Evolutionary conservation across 345 rosid species (phyloP).

Genomic region (Angophora floribunda): DNA sequence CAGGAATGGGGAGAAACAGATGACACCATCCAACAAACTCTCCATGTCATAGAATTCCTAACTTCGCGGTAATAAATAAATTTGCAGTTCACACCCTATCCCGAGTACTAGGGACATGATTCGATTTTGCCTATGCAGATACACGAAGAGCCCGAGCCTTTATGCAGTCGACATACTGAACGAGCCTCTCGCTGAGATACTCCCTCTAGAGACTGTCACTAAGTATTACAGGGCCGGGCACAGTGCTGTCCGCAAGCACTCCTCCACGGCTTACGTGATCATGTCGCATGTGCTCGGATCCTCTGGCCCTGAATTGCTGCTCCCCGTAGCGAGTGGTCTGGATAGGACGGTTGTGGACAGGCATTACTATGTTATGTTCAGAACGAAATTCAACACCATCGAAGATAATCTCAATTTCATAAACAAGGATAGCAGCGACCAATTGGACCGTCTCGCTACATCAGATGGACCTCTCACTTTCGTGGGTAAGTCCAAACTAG

Average conservation of each 20-base stretch:
- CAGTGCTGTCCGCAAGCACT: slow-evolving; percentile 27
- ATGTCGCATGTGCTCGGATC: slow-evolving; percentile 29
- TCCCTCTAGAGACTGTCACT: background rate
- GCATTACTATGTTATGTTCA: slow-evolving; percentile 39
- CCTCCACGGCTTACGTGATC: slow-evolving; percentile 31
- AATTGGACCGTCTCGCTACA: slow-evolving; percentile 22
- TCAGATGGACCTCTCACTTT: slow-evolving; percentile 50
- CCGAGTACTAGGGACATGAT: background rate
- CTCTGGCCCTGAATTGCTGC: slow-evolving; percentile 25
- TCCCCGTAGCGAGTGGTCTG: slow-evolving; percentile 27
- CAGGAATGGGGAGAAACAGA: slow-evolving; percentile 46
- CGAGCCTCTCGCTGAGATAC: slow-evolving; percentile 20
- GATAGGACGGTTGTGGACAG: slow-evolving; percentile 32
- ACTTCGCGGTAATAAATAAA: slow-evolving; percentile 21
- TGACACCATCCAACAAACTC: slow-evolving; percentile 28
- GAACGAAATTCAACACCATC: slow-evolving; percentile 4
- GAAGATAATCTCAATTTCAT: slow-evolving; percentile 41
- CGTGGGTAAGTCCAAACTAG: slow-evolving; percentile 25
- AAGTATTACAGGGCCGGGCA: slow-evolving; percentile 38
- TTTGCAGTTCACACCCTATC: background rate
- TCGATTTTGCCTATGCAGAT: background rate
- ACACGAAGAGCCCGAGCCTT: slow-evolving; percentile 28
- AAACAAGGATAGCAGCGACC: background rate
- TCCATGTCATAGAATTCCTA: slow-evolving; percentile 38
- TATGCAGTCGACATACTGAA: slow-evolving; percentile 17